Evolutionary conservation across 2,329 filamentous ascomycete species (phyloP).

Genomic region (Pseudogymnoascus sp.): DNA sequence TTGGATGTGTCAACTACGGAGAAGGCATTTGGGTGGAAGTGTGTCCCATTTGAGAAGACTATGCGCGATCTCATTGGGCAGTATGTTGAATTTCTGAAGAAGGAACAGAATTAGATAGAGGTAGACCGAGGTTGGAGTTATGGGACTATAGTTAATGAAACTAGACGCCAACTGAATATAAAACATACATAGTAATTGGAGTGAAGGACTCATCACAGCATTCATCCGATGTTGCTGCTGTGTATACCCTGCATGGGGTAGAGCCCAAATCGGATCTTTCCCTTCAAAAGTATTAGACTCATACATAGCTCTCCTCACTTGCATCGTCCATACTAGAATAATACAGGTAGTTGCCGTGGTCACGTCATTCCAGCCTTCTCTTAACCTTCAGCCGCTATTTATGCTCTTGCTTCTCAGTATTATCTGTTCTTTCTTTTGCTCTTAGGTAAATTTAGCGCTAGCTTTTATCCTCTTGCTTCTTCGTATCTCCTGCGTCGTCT

Average conservation of each 20-base stretch:
- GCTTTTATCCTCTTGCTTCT: not conserved
- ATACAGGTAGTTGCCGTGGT: not conserved
- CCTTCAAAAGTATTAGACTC: not conserved
- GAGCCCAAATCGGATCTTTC: not conserved
- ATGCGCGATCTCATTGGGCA: constrained; percentile 30
- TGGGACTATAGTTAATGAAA: not conserved
- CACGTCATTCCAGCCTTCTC: not conserved
- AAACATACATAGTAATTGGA: not conserved
- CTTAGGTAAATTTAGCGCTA: not conserved
- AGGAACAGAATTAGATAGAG: not conserved
- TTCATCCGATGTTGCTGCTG: not conserved
- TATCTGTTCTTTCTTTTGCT: not conserved
- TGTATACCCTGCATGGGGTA: not conserved
- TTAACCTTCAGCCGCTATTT: not conserved
- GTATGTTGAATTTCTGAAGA: constrained; percentile 27
- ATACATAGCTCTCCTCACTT: not conserved
- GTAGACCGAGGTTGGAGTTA: not conserved
- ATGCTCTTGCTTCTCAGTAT: not conserved
- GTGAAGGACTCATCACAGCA: too few relatives aligned
- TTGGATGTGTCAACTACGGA: constrained; percentile 28
- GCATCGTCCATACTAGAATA: not conserved
- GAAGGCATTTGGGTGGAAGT: constrained; percentile 29
- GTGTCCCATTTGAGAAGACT: constrained; percentile 30
- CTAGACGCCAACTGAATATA: not conserved
- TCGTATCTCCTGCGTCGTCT: not conserved